A percentile compares a stretch with the other conserved stretches of the same genome.
These are phyloP conservation scores for Aspergillus vadensis DNA, from an alignment of 2,329 filamentous ascomycete species.

Conservation along the genomic window DNA sequence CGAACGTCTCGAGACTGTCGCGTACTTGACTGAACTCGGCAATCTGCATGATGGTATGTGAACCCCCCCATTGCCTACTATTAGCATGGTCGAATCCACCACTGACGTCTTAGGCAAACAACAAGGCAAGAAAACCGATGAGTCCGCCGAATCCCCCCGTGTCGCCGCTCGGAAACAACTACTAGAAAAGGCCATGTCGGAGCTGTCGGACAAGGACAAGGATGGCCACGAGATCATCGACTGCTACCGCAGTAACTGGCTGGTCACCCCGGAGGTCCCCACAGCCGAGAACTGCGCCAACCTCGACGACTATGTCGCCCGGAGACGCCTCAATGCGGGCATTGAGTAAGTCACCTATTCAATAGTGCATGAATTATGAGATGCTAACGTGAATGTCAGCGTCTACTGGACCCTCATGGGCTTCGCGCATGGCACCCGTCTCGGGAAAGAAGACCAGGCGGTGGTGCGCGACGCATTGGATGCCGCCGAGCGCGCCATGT, in stretches of 20 bases:
- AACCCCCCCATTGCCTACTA: too few relatives aligned
- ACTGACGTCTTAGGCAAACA: not conserved
- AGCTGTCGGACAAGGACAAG: conserved; percentile 14
- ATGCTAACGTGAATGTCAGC: not conserved
- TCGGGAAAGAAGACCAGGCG: conserved; percentile 17
- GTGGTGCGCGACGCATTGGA: conserved; percentile 14
- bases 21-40: conserved; percentile 16
- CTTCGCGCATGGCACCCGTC: conserved; percentile 16
- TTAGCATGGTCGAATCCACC: not conserved
- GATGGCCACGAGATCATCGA: conserved; percentile 19
- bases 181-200: conserved; percentile 12
- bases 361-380: not conserved
- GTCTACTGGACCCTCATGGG: conserved; percentile 18
- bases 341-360: conserved; percentile 11
- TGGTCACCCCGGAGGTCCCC: conserved; percentile 14
- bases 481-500: conserved; percentile 17
- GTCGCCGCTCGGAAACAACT: conserved; percentile 10
- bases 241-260: conserved; percentile 17
- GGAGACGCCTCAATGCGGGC: conserved; percentile 14
- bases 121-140: conserved; percentile 10
- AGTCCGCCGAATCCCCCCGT: conserved; percentile 11
- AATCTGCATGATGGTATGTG: conserved; percentile 15
- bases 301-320: conserved; percentile 17
- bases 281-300: conserved; percentile 17
- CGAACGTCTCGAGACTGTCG: conserved; percentile 13